These are phyloP conservation scores for Aspergillus cejpii DNA, from an alignment of 2,329 filamentous ascomycete genomes.

Conservation along the genomic window DNA sequence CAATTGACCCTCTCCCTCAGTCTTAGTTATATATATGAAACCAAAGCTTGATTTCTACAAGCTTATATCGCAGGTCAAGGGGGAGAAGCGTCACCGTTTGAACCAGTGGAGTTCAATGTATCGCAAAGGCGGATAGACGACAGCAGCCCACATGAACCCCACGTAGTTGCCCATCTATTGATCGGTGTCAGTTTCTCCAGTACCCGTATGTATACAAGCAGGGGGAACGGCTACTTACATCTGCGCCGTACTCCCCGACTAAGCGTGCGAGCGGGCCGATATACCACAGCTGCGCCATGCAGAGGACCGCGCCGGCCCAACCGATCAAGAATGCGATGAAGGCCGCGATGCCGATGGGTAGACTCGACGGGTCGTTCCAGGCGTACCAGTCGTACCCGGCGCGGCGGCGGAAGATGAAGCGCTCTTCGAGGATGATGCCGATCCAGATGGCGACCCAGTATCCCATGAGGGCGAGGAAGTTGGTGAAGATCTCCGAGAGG, in stretches of 20 bases:
- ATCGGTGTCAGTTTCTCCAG: too few species aligned
- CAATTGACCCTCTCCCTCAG: too few species aligned
- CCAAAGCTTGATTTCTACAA: too few species aligned
- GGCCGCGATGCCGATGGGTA: slow-evolving; percentile 58
- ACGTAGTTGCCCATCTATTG: slow-evolving; percentile 53
- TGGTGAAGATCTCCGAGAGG: slow-evolving; percentile 59
- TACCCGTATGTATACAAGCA: too few species aligned
- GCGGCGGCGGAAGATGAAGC: slow-evolving; percentile 53
- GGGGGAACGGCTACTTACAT: too few species aligned
- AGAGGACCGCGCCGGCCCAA: slow-evolving; percentile 59
- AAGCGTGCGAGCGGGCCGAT: slow-evolving; percentile 55
- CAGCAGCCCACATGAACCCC: slow-evolving; percentile 53
- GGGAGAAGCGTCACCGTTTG: slow-evolving; percentile 34
- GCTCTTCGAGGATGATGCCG: slow-evolving; percentile 53
- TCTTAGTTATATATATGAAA: too few species aligned
- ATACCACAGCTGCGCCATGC: slow-evolving; percentile 65
- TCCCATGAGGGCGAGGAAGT: slow-evolving; percentile 64
- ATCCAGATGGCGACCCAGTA: slow-evolving; percentile 64
- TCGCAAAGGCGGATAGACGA: slow-evolving; percentile 52
- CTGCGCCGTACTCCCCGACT: slow-evolving; percentile 53
- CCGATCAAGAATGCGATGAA: slow-evolving; percentile 56
- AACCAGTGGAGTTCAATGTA: slow-evolving; percentile 47
- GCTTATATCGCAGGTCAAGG: too few species aligned
- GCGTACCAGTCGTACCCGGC: slow-evolving; percentile 53
- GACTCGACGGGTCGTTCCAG: slow-evolving; percentile 54